Percentiles rank a stretch among this genome's conserved stretches.
Evolutionary conservation across 2,329 filamentous ascomycete genomes (phyloP).

Genomic region (Colletotrichum sp.): DNA sequence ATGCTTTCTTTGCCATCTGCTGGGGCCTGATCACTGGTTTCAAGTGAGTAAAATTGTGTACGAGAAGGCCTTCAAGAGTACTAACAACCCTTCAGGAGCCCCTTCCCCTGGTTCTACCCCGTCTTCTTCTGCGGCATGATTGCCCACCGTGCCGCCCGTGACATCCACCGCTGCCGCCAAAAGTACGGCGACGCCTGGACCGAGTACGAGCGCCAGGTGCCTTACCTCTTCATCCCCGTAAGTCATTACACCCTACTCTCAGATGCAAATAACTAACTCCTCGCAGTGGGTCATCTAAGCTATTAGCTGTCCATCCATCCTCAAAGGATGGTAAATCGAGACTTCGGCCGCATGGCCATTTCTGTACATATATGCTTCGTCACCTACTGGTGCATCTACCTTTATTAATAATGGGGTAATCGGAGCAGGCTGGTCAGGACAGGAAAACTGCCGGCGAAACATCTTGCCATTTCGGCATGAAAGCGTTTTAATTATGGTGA

Average conservation of each 20-base stretch:
- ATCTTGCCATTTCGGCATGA: neutral
- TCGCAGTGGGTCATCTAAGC: neutral
- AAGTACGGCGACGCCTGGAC: constrained; percentile 85
- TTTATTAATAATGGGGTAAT: neutral
- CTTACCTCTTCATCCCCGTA: constrained; percentile 75
- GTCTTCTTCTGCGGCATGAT: constrained; percentile 84
- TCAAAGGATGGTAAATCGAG: neutral
- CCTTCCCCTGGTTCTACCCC: constrained; percentile 90
- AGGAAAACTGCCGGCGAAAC: neutral
- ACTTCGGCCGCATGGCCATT: neutral
- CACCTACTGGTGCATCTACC: neutral
- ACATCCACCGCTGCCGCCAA: constrained; percentile 74
- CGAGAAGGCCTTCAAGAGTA: neutral
- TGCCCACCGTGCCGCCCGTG: constrained; percentile 74
- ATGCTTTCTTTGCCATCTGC: constrained; percentile 75
- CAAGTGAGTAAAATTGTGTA: constrained; percentile 29
- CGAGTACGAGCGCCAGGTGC: constrained; percentile 80
- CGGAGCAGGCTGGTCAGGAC: neutral
- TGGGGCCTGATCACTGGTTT: constrained; percentile 88
- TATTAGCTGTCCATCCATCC: neutral
- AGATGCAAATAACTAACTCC: neutral
- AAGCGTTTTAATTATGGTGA: neutral
- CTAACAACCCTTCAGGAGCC: constrained; percentile 48
- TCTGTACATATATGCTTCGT: neutral
- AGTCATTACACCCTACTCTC: constrained; percentile 16